Conservation (phyloP, 2,329 filamentous ascomycete genomes). For the Aspergillus piperis region DNA sequence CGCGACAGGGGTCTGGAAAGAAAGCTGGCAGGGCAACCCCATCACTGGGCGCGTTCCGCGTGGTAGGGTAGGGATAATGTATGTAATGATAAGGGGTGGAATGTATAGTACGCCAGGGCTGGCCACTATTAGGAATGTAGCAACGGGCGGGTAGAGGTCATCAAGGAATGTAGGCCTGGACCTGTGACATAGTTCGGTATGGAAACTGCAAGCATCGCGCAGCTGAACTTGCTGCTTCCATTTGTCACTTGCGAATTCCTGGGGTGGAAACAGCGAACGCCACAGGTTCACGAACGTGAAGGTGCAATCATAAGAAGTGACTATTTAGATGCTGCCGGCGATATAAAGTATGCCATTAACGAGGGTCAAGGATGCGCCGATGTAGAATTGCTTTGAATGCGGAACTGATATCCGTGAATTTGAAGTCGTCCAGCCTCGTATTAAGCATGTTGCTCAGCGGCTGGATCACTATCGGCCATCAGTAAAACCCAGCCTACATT, state of each 20-base stretch:
- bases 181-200: slow-evolving; percentile 20
- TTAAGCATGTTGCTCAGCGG: slow-evolving; percentile 17
- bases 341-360: too few relatives aligned
- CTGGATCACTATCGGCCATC: slow-evolving; percentile 9
- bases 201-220: slow-evolving; percentile 15
- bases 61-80: slow-evolving; percentile 11
- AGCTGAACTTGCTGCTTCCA: neutral
- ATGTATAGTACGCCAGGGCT: slow-evolving; percentile 17
- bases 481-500: slow-evolving; percentile 19
- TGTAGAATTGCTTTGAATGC: neutral
- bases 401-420: neutral
- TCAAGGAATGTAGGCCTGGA: slow-evolving; percentile 19
- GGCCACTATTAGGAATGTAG: slow-evolving; percentile 26
- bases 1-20: slow-evolving; percentile 5
- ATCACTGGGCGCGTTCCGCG: neutral
- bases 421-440: neutral
- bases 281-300: neutral
- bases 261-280: neutral
- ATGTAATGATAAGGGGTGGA: slow-evolving; percentile 22
- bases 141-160: slow-evolving; percentile 7
- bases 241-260: neutral
- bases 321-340: too few relatives aligned
- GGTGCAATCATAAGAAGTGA: neutral
- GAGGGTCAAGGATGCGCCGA: too few relatives aligned
- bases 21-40: slow-evolving; percentile 1